A percentile compares a stretch with the other conserved stretches of the same genome.
These are phyloP conservation scores for Solanum hybrid DNA, from an alignment of 305 asterid species.

Conservation along the genomic window DNA sequence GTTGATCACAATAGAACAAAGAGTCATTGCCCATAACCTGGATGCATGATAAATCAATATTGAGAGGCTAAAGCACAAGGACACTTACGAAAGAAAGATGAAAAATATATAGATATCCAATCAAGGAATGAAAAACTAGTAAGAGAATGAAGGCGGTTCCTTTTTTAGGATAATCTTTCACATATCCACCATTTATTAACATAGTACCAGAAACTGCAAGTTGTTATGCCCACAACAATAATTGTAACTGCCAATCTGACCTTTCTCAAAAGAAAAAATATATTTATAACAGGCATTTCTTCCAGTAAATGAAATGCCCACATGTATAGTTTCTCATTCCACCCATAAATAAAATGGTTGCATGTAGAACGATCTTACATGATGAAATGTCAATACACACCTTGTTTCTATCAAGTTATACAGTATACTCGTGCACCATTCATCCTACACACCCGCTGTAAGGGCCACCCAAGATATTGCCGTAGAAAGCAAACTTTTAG, in stretches of 20 bases:
- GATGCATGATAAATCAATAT: slow-evolving; percentile 4
- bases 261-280: no score
- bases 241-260: no score
- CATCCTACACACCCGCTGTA: neutral
- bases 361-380: neutral
- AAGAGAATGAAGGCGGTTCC: neutral
- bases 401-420: neutral
- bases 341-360: neutral
- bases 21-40: slow-evolving; percentile 48
- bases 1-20: slow-evolving; percentile 38
- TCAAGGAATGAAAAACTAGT: neutral
- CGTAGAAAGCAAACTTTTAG: neutral
- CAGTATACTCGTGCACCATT: neutral
- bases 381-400: neutral
- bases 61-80: neutral
- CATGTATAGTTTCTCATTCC: neutral
- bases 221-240: neutral
- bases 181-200: neutral
- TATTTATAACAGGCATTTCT: no score
- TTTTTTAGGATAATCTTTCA: neutral
- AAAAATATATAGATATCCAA: neutral
- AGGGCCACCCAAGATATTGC: neutral
- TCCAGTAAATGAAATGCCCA: no score
- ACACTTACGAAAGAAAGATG: neutral
- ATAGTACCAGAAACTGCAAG: neutral